phyloP scores from a whole-genome alignment of 305 asterid species.

The Withania somnifera region DNA sequence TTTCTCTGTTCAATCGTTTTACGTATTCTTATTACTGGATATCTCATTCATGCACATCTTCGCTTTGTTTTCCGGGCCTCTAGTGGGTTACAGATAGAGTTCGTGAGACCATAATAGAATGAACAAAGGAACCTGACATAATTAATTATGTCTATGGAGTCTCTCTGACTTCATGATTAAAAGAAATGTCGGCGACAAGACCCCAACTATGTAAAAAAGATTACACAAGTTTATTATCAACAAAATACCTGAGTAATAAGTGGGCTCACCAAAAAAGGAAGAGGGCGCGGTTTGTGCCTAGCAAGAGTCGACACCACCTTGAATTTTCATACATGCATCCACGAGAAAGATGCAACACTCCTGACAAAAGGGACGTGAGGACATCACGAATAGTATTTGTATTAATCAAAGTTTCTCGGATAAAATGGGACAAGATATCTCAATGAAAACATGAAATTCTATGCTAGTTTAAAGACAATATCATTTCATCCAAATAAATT shows the following conservation, averaged over 20 bases:
- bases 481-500: no score
- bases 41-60: background rate
- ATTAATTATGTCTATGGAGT: background rate
- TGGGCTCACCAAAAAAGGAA: background rate
- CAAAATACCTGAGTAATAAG: background rate
- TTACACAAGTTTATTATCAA: background rate
- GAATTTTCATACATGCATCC: background rate
- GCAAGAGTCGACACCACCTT: background rate
- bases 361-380: background rate
- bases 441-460: no score
- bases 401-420: background rate
- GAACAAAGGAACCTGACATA: background rate
- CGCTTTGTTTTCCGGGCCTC: background rate
- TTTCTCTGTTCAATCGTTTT: background rate
- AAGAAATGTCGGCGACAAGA: background rate
- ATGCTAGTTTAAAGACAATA: no score
- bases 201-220: background rate
- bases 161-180: background rate
- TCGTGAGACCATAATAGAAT: background rate
- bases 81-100: background rate
- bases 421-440: background rate
- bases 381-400: no score
- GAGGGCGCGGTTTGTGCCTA: background rate
- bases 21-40: background rate
- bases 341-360: background rate